Base-by-base conservation (phyloP, 2,329 filamentous ascomycete genomes). In the Epichloe bromicola region DNA sequence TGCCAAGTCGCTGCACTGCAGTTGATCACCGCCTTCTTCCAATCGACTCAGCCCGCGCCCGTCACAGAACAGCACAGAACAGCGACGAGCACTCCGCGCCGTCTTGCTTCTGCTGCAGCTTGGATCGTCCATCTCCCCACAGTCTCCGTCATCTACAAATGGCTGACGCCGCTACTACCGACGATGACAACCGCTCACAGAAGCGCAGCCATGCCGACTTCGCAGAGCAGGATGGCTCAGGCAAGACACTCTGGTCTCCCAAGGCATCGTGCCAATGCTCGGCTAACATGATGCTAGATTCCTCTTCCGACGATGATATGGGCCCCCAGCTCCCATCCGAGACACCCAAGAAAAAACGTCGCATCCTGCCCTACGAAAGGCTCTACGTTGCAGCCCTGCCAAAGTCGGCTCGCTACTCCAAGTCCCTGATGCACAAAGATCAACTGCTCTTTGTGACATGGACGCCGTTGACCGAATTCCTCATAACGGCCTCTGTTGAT, bases 351-450 rank as follows among this genome's bases (percentile, higher is more conserved):
- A 95, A 94, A 77, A 96, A 95, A 72, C 83, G 87, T 56, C 80
- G 90, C 60, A 87, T 87, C 60, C 81, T 98, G 2, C 88, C 88
- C 2, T 91, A 96, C 71, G 91, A 97, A 70, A 95, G 93, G 67
- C 82, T 97, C 61, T 97, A 96, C 69, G 74, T 97, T 56, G 87
- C 88, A 53, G 91, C 93, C 39, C 78, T 98, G 38, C 93, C 93
- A 4, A 80, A 79, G 48, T 86, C 88, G 19, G 62, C 76, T 38
- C 85, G 88, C 44, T 98, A 98, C 70, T 95, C 86, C 53, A 95
- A 90, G 63, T 97, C 93, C 44, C 75, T 98, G 62, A 98, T 98
- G 94, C 93, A 98, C 76, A 90, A 91, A 70, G 93, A 98, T 59
- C 89, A 95, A 69, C 71, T 98, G 47, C 80, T 85, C 52, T 97